These are phyloP conservation scores for Aotearoamyces nothofagi DNA, from an alignment of 2,329 filamentous ascomycete species.

Conservation along the genomic window DNA sequence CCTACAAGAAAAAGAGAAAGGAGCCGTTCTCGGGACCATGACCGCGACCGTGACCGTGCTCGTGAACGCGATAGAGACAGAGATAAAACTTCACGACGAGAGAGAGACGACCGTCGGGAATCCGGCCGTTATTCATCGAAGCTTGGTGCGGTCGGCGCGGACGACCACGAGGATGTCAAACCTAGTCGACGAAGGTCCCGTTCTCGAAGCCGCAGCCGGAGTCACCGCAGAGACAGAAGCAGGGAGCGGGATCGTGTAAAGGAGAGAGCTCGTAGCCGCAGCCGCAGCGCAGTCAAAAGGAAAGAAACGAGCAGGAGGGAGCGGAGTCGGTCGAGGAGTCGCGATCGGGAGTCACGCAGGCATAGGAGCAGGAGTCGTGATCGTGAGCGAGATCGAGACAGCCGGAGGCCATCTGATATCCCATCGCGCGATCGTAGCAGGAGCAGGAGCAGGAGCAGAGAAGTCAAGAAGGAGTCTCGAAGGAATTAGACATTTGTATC, in stretches of 20 bases:
- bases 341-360: conserved; percentile 3
- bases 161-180: conserved; percentile 5
- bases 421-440: not conserved
- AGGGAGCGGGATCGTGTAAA: conserved; percentile 9
- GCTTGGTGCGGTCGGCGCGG: conserved; percentile 6
- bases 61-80: conserved; percentile 14
- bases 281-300: conserved; percentile 1
- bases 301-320: conserved; percentile 2
- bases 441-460: not conserved
- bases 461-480: too few relatives aligned
- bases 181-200: conserved; percentile 7
- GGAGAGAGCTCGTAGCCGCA: conserved; percentile 10
- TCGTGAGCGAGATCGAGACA: conserved; percentile 4
- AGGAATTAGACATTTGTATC: too few relatives aligned
- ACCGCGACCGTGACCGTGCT: conserved; percentile 16
- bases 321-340: conserved; percentile 3
- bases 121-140: conserved; percentile 3
- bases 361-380: conserved; percentile 8
- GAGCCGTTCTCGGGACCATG: conserved; percentile 1
- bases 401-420: conserved; percentile 5
- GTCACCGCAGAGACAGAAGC: conserved; percentile 6
- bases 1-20: conserved; percentile 3
- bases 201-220: conserved; percentile 5
- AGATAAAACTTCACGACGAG: too few relatives aligned
- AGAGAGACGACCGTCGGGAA: conserved; percentile 10